Base-by-base conservation (phyloP, 352 stramenopile species). In the Globisporangium carolinianum region DNA sequence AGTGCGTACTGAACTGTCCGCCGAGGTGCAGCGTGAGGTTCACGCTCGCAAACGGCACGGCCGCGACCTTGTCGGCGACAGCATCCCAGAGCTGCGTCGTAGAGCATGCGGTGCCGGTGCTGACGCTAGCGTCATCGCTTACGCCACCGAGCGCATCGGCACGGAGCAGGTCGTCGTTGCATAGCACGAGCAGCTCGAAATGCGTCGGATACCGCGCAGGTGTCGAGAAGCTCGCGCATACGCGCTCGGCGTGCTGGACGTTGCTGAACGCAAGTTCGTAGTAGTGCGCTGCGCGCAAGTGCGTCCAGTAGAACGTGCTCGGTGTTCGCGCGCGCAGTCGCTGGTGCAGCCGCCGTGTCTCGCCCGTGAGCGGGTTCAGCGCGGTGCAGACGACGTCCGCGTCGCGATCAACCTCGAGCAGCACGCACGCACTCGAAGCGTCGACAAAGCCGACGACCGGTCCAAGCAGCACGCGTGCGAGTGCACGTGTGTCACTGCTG, bases 371-470 rank as follows among this genome's bases (percentile, higher is more conserved):
- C 3, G 69, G 35, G 38, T 89, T 86, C 17, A 63, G 60, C n/a
- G 88, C 58, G 3, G 74, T 55, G 48, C 78, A 90, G 7, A 75
- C 62, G 42, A 94, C 47, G 37, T 84, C 72, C 11, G 71, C 66
- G 6, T 76, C 60, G 45, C 70, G 66, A 46, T 91, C 79, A 8
- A 92, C 57, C 55, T 94, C 84, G 12, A 92, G 64, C 0, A 94
- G 66, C 35, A 94, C 62, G 10, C 78, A 71, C 10, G 72, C 75
- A 41, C 74, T 84, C 4, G 61, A 68, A 1, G 72, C 71, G 35
- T 88, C 75, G 1, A 92, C 84, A 65, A 77, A 82, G 6, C 84
- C 82, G 5, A 94, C 61, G n/a, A 94, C 68, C 0, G 82, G 84
- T 7, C 84, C 84, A 5, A 88, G 10, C 10, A 90, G 55, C 4